Conservation (phyloP, 2,329 filamentous ascomycete species). For the Colletotrichum destructivum region DNA sequence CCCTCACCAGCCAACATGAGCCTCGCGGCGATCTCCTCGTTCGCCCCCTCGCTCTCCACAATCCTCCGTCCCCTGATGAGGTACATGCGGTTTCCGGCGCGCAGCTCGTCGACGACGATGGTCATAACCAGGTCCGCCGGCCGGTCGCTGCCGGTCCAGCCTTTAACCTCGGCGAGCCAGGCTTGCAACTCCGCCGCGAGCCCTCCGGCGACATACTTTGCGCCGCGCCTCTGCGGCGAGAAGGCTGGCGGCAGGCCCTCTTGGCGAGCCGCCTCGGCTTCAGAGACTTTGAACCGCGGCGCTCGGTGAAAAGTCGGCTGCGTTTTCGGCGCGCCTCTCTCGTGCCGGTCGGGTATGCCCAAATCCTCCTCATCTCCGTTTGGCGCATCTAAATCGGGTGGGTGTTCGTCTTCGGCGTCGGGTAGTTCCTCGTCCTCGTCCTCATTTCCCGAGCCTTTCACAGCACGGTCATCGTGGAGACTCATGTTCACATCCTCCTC, state of each 20-base stretch:
- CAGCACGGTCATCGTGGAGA: background rate
- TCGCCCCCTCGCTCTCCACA: background rate
- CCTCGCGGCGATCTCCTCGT: slow-evolving; percentile 34
- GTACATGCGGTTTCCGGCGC: slow-evolving; percentile 54
- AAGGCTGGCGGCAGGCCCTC: slow-evolving; percentile 50
- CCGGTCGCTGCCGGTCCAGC: slow-evolving; percentile 47
- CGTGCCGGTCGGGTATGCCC: background rate
- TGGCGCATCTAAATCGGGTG: background rate
- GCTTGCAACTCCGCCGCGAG: slow-evolving; percentile 58
- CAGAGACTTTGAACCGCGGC: slow-evolving; percentile 56
- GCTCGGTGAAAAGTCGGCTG: slow-evolving; percentile 57
- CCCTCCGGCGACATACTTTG: slow-evolving; percentile 54
- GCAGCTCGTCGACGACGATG: slow-evolving; percentile 51
- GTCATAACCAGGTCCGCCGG: slow-evolving; percentile 43
- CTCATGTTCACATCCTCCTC: background rate
- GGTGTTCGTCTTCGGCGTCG: slow-evolving; percentile 12
- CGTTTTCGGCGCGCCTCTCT: slow-evolving; percentile 37
- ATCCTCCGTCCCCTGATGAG: slow-evolving; percentile 48
- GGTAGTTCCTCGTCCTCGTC: background rate
- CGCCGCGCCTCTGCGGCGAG: slow-evolving; percentile 54
- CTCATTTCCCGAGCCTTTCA: background rate
- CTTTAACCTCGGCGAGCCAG: slow-evolving; percentile 59
- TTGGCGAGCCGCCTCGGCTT: slow-evolving; percentile 43
- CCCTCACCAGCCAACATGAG: slow-evolving; percentile 58
- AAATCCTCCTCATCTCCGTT: slow-evolving; percentile 41